Evolutionary conservation across 345 rosid species (phyloP).

Genomic region (Moricandia moricandioides): DNA sequence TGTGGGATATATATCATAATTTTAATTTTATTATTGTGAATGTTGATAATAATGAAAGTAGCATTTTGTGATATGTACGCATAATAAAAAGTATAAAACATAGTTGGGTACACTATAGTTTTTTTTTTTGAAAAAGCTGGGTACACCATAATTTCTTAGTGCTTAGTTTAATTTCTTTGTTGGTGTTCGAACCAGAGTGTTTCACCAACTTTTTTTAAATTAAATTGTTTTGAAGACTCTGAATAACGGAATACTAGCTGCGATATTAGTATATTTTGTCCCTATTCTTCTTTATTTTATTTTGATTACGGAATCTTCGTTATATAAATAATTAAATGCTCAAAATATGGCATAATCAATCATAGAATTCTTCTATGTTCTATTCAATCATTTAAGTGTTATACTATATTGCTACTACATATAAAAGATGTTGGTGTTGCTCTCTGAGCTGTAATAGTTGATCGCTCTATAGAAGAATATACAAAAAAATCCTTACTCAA

Average conservation of each 20-base stretch:
- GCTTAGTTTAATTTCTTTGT: neutral
- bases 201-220: neutral
- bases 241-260: neutral
- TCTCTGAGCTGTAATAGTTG: conserved; percentile 30
- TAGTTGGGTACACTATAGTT: neutral
- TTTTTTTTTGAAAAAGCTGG: neutral
- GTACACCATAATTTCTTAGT: neutral
- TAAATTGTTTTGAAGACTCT: neutral
- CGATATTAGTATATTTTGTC: neutral
- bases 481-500: conserved; percentile 12
- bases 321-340: neutral
- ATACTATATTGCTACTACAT: neutral
- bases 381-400: neutral
- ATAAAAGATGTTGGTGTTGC: conserved; percentile 17
- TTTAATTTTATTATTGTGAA: neutral
- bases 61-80: neutral
- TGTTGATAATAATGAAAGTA: neutral
- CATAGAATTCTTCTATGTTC: conserved; percentile 22
- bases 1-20: neutral
- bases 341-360: neutral
- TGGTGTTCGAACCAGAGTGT: neutral
- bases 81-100: neutral
- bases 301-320: conserved; percentile 1
- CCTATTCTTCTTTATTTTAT: neutral
- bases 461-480: conserved; percentile 12